A percentile compares a stretch with the other conserved stretches of the same genome.
Conservation (phyloP, 768 basidiomycete species). For the Tephrocybe sp. region DNA sequence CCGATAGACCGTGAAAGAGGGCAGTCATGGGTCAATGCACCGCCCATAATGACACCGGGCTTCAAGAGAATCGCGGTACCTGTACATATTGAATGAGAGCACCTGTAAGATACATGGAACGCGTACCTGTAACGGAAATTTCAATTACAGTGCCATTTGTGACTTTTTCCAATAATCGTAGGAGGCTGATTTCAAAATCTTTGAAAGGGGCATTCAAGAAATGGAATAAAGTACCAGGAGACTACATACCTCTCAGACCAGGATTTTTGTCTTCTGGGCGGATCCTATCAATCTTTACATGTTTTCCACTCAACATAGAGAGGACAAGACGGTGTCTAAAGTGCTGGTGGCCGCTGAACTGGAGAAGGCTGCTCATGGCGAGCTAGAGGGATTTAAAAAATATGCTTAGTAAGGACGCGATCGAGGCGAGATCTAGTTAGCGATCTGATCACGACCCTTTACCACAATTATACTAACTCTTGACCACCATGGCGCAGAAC, state of each 20-base stretch:
- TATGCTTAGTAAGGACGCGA: conserved; percentile 22
- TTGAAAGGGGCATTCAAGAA: conserved; percentile 5
- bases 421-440: conserved; percentile 5
- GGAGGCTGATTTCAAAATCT: conserved; percentile 93
- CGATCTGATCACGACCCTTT: background rate
- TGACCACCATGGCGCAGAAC: conserved; percentile 9
- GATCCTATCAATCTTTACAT: conserved; percentile 84
- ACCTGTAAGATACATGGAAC: conserved; percentile 1
- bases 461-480: background rate
- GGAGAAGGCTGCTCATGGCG: conserved; percentile 47
- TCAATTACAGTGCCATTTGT: conserved; percentile 95
- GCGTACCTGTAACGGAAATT: conserved; percentile 90
- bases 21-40: conserved; percentile 81
- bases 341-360: conserved; percentile 80
- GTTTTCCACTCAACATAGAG: conserved; percentile 86
- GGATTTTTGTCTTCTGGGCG: conserved; percentile 93
- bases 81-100: conserved; percentile 27
- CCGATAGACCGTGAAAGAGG: conserved; percentile 87
- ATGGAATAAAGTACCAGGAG: background rate
- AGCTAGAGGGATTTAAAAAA: conserved; percentile 18
- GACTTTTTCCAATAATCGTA: conserved; percentile 84
- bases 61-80: conserved; percentile 92
- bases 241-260: conserved; percentile 75
- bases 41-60: conserved; percentile 90
- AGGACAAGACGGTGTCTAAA: conserved; percentile 84